A percentile compares a stretch with the other conserved stretches of the same genome.
Conservation (phyloP, 75 land plant species). For the Isoetes taiwanensis region DNA sequence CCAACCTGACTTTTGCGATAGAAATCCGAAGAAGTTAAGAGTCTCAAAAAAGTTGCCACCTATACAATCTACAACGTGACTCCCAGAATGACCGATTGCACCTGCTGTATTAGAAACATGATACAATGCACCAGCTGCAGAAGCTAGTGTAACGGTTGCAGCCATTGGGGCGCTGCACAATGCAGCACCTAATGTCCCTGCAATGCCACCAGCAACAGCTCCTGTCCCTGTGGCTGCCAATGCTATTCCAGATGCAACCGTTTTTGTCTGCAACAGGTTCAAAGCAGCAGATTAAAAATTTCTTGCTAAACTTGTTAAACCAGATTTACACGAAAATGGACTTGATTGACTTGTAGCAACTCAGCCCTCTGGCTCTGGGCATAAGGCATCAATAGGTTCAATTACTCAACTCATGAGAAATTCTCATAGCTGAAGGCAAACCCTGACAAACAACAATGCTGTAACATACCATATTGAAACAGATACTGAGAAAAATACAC, state of each 20-base stretch:
- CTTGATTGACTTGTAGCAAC: too few species aligned
- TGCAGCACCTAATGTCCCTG: neutral
- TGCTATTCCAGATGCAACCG: neutral
- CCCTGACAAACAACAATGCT: too few species aligned
- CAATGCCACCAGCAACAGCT: neutral
- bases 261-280: constrained; percentile 22
- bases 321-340: too few species aligned
- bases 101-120: constrained; percentile 10
- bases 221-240: constrained; percentile 10
- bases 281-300: too few species aligned
- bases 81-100: constrained; percentile 6
- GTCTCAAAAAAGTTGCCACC: constrained; percentile 53
- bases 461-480: too few species aligned
- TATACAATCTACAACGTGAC: constrained; percentile 26
- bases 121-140: neutral
- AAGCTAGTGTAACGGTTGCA: neutral
- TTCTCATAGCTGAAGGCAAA: too few species aligned
- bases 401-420: too few species aligned
- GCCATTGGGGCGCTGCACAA: neutral
- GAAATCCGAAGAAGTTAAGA: constrained; percentile 54
- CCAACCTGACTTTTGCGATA: constrained; percentile 65
- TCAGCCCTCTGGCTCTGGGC: too few species aligned
- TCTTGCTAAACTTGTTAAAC: too few species aligned
- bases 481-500: too few species aligned
- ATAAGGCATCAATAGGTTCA: too few species aligned